Evolutionary conservation across 441 rosid genomes (phyloP), one percentile per base, ranked within the genome.

Genomic region (Eutrema salsugineum): DNA sequence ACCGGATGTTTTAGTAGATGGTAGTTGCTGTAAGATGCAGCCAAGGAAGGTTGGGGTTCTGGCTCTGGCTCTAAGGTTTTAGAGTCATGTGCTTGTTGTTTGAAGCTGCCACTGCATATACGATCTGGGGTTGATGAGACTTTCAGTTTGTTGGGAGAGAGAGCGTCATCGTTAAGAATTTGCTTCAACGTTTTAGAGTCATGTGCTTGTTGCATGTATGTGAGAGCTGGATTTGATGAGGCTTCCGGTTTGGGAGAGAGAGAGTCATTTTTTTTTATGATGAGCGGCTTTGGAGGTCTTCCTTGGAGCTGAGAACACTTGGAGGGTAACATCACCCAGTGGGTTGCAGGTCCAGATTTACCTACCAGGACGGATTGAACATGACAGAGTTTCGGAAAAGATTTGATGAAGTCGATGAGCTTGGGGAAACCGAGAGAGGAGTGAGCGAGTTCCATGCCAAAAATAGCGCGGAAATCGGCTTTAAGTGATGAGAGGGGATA

Each of bases 401-500:
- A 75, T 79, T 72, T 86, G 80, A 93, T 47, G 77, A 90, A 93
- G 68, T 90, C 95, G 51, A 83, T 88, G 65, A 93, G 95, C 79
- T 93, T 93, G 42, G 63, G 16, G 84, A 78, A 90, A 48, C 97
- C 98, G 42, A 93, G 83, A 78, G 95, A 85, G 68, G 79, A 77
- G 61, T 93, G 98, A 63, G 90, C 91, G 59, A 93, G 51, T 28
- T 90, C 94, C 47, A 82, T 75, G 67, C 86, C 86, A 77, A 79
- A 93, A 39, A 74, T 70, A 75, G 83, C 72, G 63, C 83, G 86
- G 82, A 90, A 93, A 79, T 93, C 98, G 24, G 86, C 80, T 83
- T 93, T 93, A 57, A 90, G 84, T 50, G 97, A 93, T 46, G 98
- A 90, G 15, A 93, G 88, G 65, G 98, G 89, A 82, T 90, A 93